A percentile compares a stretch with the other conserved stretches of the same genome.
Conservation (phyloP, 441 rosid genomes). For the Syzygium syzygioides region DNA sequence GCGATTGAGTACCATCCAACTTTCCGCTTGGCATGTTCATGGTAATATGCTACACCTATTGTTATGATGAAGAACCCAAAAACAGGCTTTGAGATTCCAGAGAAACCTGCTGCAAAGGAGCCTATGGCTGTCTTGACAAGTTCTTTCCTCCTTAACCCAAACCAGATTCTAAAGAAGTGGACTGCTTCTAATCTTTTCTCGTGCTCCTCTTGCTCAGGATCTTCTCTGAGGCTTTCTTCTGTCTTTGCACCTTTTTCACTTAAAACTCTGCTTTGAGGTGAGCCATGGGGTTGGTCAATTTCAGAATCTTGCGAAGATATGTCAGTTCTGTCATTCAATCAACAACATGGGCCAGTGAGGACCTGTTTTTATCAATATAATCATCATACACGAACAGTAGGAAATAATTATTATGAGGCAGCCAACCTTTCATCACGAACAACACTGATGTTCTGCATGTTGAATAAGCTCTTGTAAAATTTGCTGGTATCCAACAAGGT, state of each 20-base stretch:
- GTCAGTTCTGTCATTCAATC: constrained; percentile 12
- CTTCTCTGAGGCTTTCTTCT: neutral
- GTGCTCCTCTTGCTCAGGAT: constrained; percentile 16
- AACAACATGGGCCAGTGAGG: neutral
- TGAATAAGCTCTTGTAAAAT: constrained; percentile 37
- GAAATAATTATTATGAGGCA: neutral
- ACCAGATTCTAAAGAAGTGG: constrained; percentile 62
- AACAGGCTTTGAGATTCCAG: constrained; percentile 66
- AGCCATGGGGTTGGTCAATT: constrained; percentile 8
- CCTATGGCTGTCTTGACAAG: constrained; percentile 35
- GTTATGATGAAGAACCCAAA: constrained; percentile 61
- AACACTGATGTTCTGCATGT: constrained; percentile 41
- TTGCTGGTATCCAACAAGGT: constrained; percentile 38
- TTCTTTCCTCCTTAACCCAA: constrained; percentile 35
- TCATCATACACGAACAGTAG: neutral
- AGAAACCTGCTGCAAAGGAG: constrained; percentile 56
- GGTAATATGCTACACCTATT: constrained; percentile 51
- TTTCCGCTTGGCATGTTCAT: constrained; percentile 22
- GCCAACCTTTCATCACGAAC: constrained; percentile 32
- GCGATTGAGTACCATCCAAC: constrained; percentile 42
- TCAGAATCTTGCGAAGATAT: constrained; percentile 12
- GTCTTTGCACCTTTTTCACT: constrained; percentile 4
- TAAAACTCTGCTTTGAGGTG: constrained; percentile 5
- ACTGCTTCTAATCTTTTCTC: constrained; percentile 2
- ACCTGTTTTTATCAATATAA: neutral